These are phyloP conservation scores for Suillus discolor DNA, from an alignment of 768 basidiomycete species.

Conservation along the genomic window DNA sequence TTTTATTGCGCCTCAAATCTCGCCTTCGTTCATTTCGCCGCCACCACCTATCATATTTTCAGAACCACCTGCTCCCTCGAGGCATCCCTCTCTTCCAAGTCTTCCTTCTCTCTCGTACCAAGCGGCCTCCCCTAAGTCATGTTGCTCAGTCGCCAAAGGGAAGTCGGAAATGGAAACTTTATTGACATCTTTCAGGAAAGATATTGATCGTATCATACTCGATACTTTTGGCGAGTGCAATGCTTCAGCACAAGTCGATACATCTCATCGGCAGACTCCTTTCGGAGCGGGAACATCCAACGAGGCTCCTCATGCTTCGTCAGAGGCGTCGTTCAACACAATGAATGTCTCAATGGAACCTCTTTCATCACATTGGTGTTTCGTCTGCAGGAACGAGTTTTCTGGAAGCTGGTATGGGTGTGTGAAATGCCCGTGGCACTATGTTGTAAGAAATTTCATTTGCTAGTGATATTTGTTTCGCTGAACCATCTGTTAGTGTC, in stretches of 20 bases:
- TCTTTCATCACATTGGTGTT: constrained; percentile 26
- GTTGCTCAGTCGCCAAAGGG: constrained; percentile 48
- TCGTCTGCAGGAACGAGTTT: constrained; percentile 31
- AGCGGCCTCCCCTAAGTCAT: constrained; percentile 20
- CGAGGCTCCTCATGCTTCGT: background rate
- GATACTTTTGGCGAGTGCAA: constrained; percentile 35
- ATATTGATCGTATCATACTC: constrained; percentile 50
- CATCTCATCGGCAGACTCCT: background rate
- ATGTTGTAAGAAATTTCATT: constrained; percentile 24
- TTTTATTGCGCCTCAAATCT: background rate
- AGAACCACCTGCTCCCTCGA: constrained; percentile 17
- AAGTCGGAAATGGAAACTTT: constrained; percentile 52
- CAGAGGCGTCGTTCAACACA: background rate
- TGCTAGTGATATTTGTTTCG: background rate
- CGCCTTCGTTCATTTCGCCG: background rate
- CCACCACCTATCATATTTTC: constrained; percentile 39
- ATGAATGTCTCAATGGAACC: background rate
- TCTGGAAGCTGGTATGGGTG: constrained; percentile 33
- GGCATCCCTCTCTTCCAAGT: constrained; percentile 10
- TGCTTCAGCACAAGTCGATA: background rate
- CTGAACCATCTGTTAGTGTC: constrained; percentile 25
- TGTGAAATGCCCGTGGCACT: constrained; percentile 34
- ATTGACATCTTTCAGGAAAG: constrained; percentile 52
- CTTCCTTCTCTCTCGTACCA: constrained; percentile 21
- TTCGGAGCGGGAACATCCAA: background rate